Evolutionary conservation across 179 eudicot genomes (phyloP), one percentile per base, ranked within the genome.

Genomic region (Spinacia oleracea): DNA sequence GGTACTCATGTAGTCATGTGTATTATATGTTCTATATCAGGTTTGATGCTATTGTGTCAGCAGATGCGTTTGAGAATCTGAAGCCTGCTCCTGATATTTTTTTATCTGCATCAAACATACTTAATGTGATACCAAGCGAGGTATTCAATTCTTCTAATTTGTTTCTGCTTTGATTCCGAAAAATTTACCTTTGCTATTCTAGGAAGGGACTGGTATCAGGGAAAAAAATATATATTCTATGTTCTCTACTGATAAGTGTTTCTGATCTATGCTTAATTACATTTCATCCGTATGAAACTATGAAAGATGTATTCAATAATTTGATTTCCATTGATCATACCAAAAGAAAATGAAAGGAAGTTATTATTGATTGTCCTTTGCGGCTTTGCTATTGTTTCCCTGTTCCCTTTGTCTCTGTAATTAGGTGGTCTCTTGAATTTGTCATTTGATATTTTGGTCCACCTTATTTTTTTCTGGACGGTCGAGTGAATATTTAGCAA

Each of bases 61-160:
- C 98, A 76, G 99, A 96, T 90, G 95, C 97, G 31, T 96, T 96
- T 82, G 96, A 96, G 85, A 96, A 91, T 45, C 76, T 96, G 82
- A 96, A 96, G 84, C 99, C 99, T 84, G 91, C 98, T 79, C 99
- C 99, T 82, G 99, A 96, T 82, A 93, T 96, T 55, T 94, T 94
- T 78, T 82, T 94, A 81, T 88, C 99, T 81, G 99, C 99, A 75
- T 89, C 99, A 77, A 89, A 89, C 74, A 85, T 86, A 75, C 82
- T 96, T 81, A 79, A 88, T 79, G 97, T 90, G 73, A 93, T 97
- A 29, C 72, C 85, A 59, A 84, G 84, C 83, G 99, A 96, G 99
- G 99, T 90, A 89, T 75, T 55, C 56, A 64, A 20, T 77, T 71
- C n/a, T 20, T 9, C 23, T 32, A 20, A 34, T 35, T 16, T 38